Conservation (phyloP, 345 rosid species). For the Arabis hirsuta region DNA sequence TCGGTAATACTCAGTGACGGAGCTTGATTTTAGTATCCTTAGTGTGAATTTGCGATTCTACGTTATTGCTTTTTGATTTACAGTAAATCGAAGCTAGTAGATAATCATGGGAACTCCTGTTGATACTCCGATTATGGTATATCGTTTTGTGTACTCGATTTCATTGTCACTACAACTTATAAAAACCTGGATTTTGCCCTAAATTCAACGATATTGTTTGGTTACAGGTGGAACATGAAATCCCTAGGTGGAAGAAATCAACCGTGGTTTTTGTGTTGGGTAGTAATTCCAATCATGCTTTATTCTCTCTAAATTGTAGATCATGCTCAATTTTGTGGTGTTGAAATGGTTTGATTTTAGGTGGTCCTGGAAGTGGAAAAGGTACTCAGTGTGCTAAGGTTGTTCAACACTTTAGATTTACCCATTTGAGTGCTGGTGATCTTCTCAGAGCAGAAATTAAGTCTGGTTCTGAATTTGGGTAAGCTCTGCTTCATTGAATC, state of each 20-base stretch:
- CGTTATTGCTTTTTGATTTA: slow-evolving; percentile 5
- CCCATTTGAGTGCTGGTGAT: slow-evolving; percentile 87
- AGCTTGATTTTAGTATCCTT: background rate
- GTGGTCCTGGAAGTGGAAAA: slow-evolving; percentile 96
- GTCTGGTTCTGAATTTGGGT: slow-evolving; percentile 88
- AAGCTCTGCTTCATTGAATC: slow-evolving; percentile 21
- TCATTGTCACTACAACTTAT: background rate
- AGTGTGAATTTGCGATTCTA: background rate
- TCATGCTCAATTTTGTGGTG: background rate
- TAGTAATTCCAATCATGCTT: slow-evolving; percentile 37
- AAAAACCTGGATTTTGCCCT: background rate
- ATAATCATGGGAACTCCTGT: slow-evolving; percentile 57
- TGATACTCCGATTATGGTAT: slow-evolving; percentile 57
- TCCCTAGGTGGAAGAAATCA: slow-evolving; percentile 59
- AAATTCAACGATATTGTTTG: slow-evolving; percentile 1
- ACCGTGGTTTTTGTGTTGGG: slow-evolving; percentile 89
- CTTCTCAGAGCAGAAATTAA: slow-evolving; percentile 75
- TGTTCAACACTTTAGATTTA: slow-evolving; percentile 64
- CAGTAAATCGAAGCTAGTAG: slow-evolving; percentile 23
- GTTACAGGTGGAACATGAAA: slow-evolving; percentile 57
- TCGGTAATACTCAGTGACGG: background rate
- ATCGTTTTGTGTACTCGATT: background rate
- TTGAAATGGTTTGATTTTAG: slow-evolving; percentile 44
- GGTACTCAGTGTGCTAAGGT: slow-evolving; percentile 82
- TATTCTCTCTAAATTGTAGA: background rate